Conservation (phyloP, 2,329 filamentous ascomycete species). For the Colletotrichum sp. region DNA sequence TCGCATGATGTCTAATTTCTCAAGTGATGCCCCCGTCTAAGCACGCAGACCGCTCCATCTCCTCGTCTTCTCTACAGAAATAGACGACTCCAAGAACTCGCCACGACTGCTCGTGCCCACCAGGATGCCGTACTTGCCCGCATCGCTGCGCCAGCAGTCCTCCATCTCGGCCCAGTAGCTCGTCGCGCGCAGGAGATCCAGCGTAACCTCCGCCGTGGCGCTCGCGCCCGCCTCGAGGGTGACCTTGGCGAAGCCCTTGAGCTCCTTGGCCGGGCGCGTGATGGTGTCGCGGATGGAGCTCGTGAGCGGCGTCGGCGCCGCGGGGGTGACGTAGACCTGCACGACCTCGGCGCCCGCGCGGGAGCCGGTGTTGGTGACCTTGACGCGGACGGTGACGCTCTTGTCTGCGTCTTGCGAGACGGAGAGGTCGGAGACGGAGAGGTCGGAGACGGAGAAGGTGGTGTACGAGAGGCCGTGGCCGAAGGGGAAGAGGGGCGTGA, state of each 20-base stretch:
- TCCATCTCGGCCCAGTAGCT: constrained; percentile 47
- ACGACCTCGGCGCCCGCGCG: constrained; percentile 30
- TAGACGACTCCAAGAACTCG: constrained; percentile 19
- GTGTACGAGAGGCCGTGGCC: constrained; percentile 74
- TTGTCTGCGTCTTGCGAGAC: constrained; percentile 31
- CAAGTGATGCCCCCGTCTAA: background rate
- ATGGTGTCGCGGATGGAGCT: constrained; percentile 23
- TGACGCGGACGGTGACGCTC: constrained; percentile 42
- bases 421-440: constrained; percentile 57
- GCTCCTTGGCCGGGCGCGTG: constrained; percentile 43
- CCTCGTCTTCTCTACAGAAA: constrained; percentile 17
- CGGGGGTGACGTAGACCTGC: constrained; percentile 33
- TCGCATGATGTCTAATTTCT: background rate
- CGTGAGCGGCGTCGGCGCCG: constrained; percentile 24
- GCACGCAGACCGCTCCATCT: constrained; percentile 15
- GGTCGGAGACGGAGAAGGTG: constrained; percentile 59
- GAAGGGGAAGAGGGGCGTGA: constrained; percentile 67
- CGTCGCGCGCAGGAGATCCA: constrained; percentile 38
- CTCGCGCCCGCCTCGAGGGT: constrained; percentile 38
- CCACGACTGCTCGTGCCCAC: constrained; percentile 36
- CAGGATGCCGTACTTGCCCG: constrained; percentile 40
- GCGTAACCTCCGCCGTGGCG: constrained; percentile 29
- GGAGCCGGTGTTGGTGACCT: constrained; percentile 38
- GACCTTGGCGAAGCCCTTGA: constrained; percentile 49
- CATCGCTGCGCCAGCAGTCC: constrained; percentile 40